Percentiles rank a stretch among this genome's conserved stretches.
Evolutionary conservation across 2,329 filamentous ascomycete species (phyloP).

Genomic region (Fusarium citri): DNA sequence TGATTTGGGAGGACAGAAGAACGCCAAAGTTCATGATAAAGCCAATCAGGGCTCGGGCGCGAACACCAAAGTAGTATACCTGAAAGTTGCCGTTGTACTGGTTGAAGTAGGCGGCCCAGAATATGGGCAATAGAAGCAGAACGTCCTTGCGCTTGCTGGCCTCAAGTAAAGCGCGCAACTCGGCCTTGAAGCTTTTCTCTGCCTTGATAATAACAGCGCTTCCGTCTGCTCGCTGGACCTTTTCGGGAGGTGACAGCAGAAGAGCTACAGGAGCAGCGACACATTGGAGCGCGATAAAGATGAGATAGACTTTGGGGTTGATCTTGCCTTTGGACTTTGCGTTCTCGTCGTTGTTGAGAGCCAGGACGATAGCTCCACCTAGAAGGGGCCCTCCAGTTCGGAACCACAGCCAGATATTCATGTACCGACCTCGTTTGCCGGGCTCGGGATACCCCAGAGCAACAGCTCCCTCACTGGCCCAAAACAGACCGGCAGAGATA

Average conservation of each 20-base stretch:
- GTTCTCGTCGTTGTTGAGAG: constrained; percentile 55
- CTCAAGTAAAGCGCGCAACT: constrained; percentile 6
- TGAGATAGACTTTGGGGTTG: constrained; percentile 30
- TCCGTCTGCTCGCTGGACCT: constrained; percentile 14
- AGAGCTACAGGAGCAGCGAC: constrained; percentile 10
- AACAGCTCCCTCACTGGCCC: constrained; percentile 62
- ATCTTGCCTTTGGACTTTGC: constrained; percentile 38
- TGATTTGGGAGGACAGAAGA: constrained; percentile 11
- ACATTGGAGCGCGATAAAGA: constrained; percentile 25
- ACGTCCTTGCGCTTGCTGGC: constrained; percentile 11
- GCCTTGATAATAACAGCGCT: constrained; percentile 9
- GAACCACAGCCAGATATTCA: constrained; percentile 23
- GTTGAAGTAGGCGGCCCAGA: constrained; percentile 22
- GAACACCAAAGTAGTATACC: constrained; percentile 19
- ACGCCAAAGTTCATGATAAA: constrained; percentile 16
- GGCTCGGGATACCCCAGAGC: constrained; percentile 57
- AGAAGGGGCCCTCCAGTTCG: constrained; percentile 6
- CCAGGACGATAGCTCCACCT: constrained; percentile 55
- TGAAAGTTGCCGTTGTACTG: constrained; percentile 14
- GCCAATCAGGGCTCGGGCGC: constrained; percentile 13
- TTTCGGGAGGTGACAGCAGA: constrained; percentile 15
- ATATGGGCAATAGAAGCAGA: constrained; percentile 4
- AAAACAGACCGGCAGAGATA: constrained; percentile 60
- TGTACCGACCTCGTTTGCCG: constrained; percentile 17
- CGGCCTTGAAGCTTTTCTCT: not conserved